Conservation (phyloP, 768 basidiomycete species). For the Hirschioporus abietinus region DNA sequence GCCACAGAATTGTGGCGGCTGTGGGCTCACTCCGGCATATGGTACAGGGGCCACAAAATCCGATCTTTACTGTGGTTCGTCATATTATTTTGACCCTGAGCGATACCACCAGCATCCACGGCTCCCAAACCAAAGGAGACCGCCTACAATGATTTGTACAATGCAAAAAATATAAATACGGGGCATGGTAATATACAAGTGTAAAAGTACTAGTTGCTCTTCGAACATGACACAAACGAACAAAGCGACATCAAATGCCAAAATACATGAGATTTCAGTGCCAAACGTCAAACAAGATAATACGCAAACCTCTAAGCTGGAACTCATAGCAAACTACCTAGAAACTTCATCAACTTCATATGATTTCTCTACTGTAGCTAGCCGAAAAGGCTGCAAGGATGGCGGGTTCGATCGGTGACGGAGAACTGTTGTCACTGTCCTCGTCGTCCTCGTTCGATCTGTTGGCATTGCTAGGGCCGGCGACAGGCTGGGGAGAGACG, state of each 20-base stretch:
- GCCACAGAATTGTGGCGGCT: neutral
- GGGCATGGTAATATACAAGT: neutral
- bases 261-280: neutral
- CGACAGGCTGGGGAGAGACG: constrained; percentile 8
- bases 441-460: constrained; percentile 12
- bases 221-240: neutral
- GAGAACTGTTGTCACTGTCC: neutral
- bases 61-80: neutral
- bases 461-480: constrained; percentile 5
- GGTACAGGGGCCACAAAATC: neutral
- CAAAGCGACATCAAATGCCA: neutral
- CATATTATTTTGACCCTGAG: neutral
- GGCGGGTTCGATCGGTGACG: neutral
- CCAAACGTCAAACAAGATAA: neutral
- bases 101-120: neutral
- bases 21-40: no score
- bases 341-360: neutral
- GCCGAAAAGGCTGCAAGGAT: neutral
- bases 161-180: neutral
- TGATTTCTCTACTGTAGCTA: neutral
- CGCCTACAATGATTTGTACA: neutral
- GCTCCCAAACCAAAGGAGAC: neutral
- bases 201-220: neutral
- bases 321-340: neutral
- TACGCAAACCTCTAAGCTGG: neutral